Conservation (phyloP, 208 protist species). For the Trypanosomatidae sp. region DNA sequence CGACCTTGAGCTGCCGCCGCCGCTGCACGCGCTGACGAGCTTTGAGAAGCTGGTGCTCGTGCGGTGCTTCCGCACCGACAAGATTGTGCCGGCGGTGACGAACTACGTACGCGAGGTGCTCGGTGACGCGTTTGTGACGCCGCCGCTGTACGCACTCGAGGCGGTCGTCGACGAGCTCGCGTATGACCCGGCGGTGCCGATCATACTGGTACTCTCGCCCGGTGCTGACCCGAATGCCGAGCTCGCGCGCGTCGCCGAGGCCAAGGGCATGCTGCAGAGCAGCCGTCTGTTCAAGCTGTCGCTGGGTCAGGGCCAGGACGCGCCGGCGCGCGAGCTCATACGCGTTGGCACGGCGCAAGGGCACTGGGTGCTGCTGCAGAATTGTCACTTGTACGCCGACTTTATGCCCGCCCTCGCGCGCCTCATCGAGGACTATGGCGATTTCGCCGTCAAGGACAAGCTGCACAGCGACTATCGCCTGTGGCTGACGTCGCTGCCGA, state of each 20-base stretch:
- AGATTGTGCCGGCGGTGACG: constrained; percentile 90
- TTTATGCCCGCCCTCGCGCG: constrained; percentile 91
- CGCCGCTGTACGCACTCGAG: constrained; percentile 91
- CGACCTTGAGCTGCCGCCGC: constrained; percentile 49
- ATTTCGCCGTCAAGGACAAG: constrained; percentile 72
- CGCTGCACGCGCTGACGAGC: constrained; percentile 27
- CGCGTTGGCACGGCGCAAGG: constrained; percentile 79
- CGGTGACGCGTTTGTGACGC: constrained; percentile 79
- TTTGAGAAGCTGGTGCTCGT: constrained; percentile 90
- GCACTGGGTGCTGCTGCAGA: constrained; percentile 94
- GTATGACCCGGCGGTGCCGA: constrained; percentile 77
- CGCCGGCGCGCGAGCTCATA: constrained; percentile 83
- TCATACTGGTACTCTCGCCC: constrained; percentile 96
- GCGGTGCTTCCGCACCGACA: constrained; percentile 91
- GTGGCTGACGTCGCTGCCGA: constrained; percentile 97
- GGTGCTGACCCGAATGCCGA: constrained; percentile 95
- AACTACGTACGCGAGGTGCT: constrained; percentile 81
- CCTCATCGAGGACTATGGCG: constrained; percentile 88
- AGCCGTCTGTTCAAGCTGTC: constrained; percentile 87
- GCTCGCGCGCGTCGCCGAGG: constrained; percentile 91
- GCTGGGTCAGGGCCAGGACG: constrained; percentile 93
- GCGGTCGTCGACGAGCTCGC: constrained; percentile 82
- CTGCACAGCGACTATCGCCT: constrained; percentile 94
- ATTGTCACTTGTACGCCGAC: constrained; percentile 92
- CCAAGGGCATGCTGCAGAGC: constrained; percentile 56